Conservation (phyloP, 441 rosid genomes). For the Melastoma candidum region DNA sequence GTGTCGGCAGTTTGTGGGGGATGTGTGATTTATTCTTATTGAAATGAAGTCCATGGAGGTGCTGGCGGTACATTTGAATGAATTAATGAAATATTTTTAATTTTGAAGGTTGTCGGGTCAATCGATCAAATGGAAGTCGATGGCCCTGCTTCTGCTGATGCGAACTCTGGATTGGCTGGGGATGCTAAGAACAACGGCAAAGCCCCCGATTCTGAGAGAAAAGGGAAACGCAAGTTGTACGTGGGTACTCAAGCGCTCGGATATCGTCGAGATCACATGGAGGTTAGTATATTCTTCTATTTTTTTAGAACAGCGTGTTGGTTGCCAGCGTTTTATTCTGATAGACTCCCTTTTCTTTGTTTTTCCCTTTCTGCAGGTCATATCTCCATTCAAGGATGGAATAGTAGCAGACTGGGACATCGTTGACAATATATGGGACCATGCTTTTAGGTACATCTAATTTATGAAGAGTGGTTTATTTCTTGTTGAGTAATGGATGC, state of each 20-base stretch:
- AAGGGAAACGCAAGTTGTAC: conserved; percentile 61
- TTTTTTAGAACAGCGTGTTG: too few species aligned
- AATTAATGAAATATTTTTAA: conserved; percentile 3
- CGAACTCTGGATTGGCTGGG: conserved; percentile 30
- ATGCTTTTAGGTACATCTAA: conserved; percentile 65
- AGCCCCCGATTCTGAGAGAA: conserved; percentile 41
- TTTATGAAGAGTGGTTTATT: background rate
- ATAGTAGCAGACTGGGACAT: conserved; percentile 94
- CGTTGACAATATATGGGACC: conserved; percentile 96
- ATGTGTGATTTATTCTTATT: too few species aligned
- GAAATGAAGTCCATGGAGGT: too few species aligned
- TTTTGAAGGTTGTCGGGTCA: conserved; percentile 78
- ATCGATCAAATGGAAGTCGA: conserved; percentile 92
- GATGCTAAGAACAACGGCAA: conserved; percentile 49
- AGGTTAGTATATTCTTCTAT: conserved; percentile 34
- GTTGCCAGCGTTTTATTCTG: background rate
- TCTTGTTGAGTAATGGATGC: too few species aligned
- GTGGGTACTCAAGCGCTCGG: conserved; percentile 90
- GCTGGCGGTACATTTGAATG: background rate
- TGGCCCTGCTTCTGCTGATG: conserved; percentile 36
- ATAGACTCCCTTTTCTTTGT: conserved; percentile 8
- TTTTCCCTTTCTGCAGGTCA: conserved; percentile 33
- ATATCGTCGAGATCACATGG: conserved; percentile 91
- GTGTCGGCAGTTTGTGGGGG: too few species aligned
- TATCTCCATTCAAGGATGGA: conserved; percentile 89